Evolutionary conservation across 352 stramenopile genomes (phyloP).

Genomic region (Pythium coloratum): DNA sequence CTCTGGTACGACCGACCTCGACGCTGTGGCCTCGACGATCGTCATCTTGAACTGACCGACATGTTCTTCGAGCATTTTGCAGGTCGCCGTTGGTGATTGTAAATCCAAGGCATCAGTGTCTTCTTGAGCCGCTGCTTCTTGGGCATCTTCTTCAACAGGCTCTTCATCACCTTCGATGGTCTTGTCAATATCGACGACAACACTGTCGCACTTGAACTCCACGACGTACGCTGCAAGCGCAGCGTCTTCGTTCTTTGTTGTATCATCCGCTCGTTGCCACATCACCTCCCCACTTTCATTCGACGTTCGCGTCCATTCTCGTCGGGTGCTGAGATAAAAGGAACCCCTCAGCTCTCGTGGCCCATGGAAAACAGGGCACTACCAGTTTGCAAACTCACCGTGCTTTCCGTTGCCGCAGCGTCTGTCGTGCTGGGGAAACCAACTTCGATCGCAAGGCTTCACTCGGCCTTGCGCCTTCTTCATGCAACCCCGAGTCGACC

Average conservation of each 20-base stretch:
- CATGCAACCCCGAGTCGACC: not conserved
- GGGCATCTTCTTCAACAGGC: not conserved
- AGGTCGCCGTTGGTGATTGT: not conserved
- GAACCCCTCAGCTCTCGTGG: not conserved
- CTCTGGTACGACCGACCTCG: not conserved
- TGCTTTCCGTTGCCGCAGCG: conserved; percentile 5
- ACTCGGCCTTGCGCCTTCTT: not conserved
- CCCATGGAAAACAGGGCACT: not conserved
- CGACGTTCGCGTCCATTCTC: not conserved
- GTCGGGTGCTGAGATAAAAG: conserved; percentile 3
- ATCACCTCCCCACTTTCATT: not conserved
- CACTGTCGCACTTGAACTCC: not conserved
- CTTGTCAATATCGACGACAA: not conserved
- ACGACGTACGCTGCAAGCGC: not conserved
- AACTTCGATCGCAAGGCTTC: not conserved
- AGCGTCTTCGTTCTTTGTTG: not conserved
- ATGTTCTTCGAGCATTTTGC: not conserved
- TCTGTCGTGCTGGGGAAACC: not conserved
- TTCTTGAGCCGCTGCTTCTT: not conserved
- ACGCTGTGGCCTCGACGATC: not conserved
- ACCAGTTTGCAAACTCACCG: conserved; percentile 1
- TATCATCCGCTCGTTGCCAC: not conserved
- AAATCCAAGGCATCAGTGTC: not conserved
- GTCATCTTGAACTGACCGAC: not conserved
- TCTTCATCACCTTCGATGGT: not conserved